Conservation (phyloP, 2,329 filamentous ascomycete genomes). For the Fusarium lyarnte region DNA sequence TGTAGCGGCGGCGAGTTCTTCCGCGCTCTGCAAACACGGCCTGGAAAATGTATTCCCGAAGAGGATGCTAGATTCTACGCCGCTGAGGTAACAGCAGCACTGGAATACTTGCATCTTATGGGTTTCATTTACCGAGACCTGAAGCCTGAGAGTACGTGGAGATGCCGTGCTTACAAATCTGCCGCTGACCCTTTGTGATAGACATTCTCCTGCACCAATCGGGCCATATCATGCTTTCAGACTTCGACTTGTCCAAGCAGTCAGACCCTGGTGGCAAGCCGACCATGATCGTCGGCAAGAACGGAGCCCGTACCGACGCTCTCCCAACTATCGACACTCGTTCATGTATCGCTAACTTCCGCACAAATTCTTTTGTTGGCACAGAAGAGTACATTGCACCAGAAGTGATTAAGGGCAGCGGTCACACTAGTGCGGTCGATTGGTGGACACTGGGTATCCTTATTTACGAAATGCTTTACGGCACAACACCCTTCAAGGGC, state of each 20-base stretch:
- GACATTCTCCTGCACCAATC: conserved; percentile 98
- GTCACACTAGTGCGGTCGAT: conserved; percentile 97
- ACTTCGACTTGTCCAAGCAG: conserved; percentile 98
- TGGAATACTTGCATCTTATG: conserved; percentile 98
- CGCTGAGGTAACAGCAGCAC: conserved; percentile 92
- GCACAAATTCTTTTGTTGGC: conserved; percentile 97
- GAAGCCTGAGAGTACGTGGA: conserved; percentile 86
- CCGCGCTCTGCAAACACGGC: conserved; percentile 91
- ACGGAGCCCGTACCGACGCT: conserved; percentile 84
- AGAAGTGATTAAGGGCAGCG: conserved; percentile 98
- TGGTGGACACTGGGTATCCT: conserved; percentile 99
- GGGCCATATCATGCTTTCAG: conserved; percentile 99
- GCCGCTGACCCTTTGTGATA: conserved; percentile 49
- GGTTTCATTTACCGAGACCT: conserved; percentile 98
- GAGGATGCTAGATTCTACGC: conserved; percentile 98
- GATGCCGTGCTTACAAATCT: conserved; percentile 7
- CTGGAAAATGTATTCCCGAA: conserved; percentile 96
- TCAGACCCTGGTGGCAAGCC: conserved; percentile 95
- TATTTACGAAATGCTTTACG: conserved; percentile 99
- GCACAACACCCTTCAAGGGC: conserved; percentile 98
- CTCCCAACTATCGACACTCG: conserved; percentile 98
- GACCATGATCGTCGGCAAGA: conserved; percentile 95
- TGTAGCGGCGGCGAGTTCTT: conserved; percentile 99
- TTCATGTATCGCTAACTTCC: conserved; percentile 97
- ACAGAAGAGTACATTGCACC: conserved; percentile 99